Conservation (phyloP, 257 asterid genomes). For the Cynanchum wilfordii region DNA sequence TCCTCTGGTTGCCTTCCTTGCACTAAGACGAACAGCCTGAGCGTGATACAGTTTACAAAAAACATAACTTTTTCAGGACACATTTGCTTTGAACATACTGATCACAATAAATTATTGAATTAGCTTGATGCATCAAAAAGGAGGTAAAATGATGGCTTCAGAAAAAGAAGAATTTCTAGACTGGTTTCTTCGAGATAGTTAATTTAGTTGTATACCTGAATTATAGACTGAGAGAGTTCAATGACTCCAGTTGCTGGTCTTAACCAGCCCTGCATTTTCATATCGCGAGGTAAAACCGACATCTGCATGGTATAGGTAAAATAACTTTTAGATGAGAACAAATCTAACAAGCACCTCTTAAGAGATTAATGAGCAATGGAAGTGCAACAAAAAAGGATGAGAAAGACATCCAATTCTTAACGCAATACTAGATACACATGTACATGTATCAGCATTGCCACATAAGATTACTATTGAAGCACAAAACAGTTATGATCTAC, state of each 20-base stretch:
- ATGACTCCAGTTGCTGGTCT: constrained; percentile 77
- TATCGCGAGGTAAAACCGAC: constrained; percentile 73
- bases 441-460: background rate
- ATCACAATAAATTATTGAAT: background rate
- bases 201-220: constrained; percentile 53
- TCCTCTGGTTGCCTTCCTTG: constrained; percentile 69
- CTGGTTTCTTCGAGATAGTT: background rate
- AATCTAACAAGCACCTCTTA: background rate
- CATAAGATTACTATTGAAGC: background rate
- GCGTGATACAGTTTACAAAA: constrained; percentile 16
- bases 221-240: constrained; percentile 84
- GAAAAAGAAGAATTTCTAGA: background rate
- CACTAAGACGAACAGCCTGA: constrained; percentile 88
- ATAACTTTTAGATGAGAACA: background rate
- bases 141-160: background rate
- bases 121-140: background rate
- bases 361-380: background rate
- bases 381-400: background rate
- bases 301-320: constrained; percentile 39
- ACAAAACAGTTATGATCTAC: background rate
- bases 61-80: background rate
- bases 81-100: background rate
- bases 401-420: background rate
- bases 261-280: constrained; percentile 90
- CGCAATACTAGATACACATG: background rate